These are phyloP conservation scores for Phyllosticta citriasiana DNA, from an alignment of 2,329 filamentous ascomycete genomes.

Conservation along the genomic window DNA sequence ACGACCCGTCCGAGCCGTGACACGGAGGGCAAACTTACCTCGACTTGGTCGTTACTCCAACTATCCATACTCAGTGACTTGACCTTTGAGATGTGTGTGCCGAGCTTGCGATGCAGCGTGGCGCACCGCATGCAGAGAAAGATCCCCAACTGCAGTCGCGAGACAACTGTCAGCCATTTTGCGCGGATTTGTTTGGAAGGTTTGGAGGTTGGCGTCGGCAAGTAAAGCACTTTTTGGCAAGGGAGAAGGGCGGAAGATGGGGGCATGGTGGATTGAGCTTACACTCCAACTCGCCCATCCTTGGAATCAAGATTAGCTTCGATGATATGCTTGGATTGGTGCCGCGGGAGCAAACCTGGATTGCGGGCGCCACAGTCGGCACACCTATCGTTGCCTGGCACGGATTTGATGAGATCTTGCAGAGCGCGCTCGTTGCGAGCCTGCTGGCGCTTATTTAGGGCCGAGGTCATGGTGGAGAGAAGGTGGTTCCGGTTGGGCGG, in stretches of 20 bases:
- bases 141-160: constrained; percentile 61
- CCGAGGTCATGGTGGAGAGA: constrained; percentile 50
- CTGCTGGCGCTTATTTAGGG: constrained; percentile 91
- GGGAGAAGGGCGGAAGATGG: not conserved
- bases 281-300: constrained; percentile 97
- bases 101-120: constrained; percentile 86
- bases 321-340: not conserved
- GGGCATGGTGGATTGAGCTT: constrained; percentile 33
- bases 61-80: constrained; percentile 98
- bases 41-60: constrained; percentile 92
- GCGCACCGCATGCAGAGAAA: constrained; percentile 98
- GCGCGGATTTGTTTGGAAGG: not conserved
- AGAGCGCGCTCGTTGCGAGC: constrained; percentile 89
- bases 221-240: not conserved
- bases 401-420: constrained; percentile 74
- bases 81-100: constrained; percentile 96
- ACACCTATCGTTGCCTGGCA: constrained; percentile 85
- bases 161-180: constrained; percentile 2
- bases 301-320: constrained; percentile 25
- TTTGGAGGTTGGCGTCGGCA: too few relatives aligned
- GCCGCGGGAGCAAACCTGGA: constrained; percentile 52
- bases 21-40: constrained; percentile 50
- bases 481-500: not conserved
- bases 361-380: constrained; percentile 88
- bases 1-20: constrained; percentile 11